Percentiles rank a stretch among this genome's conserved stretches.
Conservation (phyloP, 129 eudicot genomes). For the Logfia minima region DNA sequence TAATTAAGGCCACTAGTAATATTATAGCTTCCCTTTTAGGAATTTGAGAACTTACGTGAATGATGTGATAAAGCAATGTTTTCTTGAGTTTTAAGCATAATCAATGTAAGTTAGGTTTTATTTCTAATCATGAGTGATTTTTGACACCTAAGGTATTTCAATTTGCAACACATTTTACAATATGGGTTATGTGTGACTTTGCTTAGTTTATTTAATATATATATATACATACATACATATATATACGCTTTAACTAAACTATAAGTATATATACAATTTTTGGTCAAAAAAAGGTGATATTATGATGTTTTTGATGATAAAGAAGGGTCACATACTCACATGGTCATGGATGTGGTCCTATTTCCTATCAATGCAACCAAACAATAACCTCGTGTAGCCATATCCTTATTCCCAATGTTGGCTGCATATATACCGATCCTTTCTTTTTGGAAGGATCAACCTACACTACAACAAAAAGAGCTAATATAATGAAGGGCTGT, state of each 20-base stretch:
- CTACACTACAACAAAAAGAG: background rate
- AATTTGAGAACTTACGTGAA: background rate
- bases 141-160: background rate
- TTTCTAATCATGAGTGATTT: background rate
- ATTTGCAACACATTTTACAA: background rate
- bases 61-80: background rate
- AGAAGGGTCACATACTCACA: slow-evolving; percentile 19
- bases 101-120: background rate
- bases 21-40: background rate
- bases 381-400: background rate
- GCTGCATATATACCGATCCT: slow-evolving; percentile 15
- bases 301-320: slow-evolving; percentile 12
- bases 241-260: background rate
- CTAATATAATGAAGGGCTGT: too few species aligned
- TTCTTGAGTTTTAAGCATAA: background rate
- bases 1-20: too few species aligned
- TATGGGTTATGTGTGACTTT: background rate
- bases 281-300: background rate
- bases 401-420: background rate
- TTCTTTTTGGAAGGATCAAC: slow-evolving; percentile 18
- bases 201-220: background rate
- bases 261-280: background rate
- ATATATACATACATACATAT: too few species aligned
- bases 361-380: slow-evolving; percentile 6
- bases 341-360: slow-evolving; percentile 28